Evolutionary conservation across 768 basidiomycete genomes (phyloP), one percentile per base, ranked within the genome.

Genomic region (Rhizopogon salebrosus): DNA sequence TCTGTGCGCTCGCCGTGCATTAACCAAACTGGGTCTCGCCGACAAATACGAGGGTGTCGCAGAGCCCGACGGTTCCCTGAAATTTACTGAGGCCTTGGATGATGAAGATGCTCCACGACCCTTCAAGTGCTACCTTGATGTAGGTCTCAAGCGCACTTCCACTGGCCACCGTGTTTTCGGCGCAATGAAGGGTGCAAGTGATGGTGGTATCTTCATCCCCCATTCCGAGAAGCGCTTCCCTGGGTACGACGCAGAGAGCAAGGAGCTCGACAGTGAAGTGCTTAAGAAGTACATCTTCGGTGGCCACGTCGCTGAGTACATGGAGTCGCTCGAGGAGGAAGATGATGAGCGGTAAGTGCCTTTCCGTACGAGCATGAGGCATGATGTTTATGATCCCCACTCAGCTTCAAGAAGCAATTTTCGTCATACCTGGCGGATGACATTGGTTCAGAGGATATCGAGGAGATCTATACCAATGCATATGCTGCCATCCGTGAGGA

Each of bases 101-200:
- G 91, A 83, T 10, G 94, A 98, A 53, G 93, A 94, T 64, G 92
- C 91, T 45, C 95, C 95, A 42, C 84, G 95, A 53, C 97, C 97
- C n/a, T 99, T 99, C 85, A 99, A 98, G 75, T 84, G 82, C 66
- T 99, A 89, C 81, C 92, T 99, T 64, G 97, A 98, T 69, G 95
- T 97, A 70, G 97, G 97, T 74, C 82, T 99, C 65, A 93, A 86
- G 75, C 92, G 95, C 64, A 99, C 97, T 40, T 95, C 95, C 50
- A 98, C 97, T 45, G 97, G 97, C 65, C 87, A 91, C 58, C 93
- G 97, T 70, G 83, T 99, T 41, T 99, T 99, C 66, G 97, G 92
- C 73, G 97, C 95, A 54, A 83, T 98, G 82, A 98, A 99, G 79
- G 97, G 97, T 67, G 97, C 97, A 14, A 88, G 85, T 48, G 97